Base-by-base conservation (phyloP, 306 rosid species). In the Ochetophila trinervis region DNA sequence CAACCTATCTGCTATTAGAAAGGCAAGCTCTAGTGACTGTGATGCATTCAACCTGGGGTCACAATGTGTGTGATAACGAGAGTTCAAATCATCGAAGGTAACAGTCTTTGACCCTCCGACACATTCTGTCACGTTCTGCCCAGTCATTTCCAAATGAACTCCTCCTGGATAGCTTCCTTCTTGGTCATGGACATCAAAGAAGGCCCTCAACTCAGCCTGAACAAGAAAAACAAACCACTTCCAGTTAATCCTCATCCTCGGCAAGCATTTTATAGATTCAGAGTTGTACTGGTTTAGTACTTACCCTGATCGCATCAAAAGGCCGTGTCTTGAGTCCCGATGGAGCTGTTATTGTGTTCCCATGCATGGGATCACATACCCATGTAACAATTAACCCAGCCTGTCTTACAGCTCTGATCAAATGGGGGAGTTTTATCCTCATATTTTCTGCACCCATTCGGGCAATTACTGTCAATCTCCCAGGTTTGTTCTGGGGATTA, bases 341-440 rank as follows among this genome's bases (percentile, higher is more conserved):
- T 18, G 78, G 80, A 52, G 80, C 84, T 59, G 75, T 75, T 44
- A 79, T 79, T n/a, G 84, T 79, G 75, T 79, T 79, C 34, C 84
- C 78, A 56, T 79, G 84, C 84, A 79, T 79, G 36, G 84, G 84
- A 53, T 79, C 84, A 34, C 84, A 67, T 50, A 80, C 81, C 84
- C 81, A 80, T 3, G 84, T 80, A 21, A 76, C 84, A 0, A 80
- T 71, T 67, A 75, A 72, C 62, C 84, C 84, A 0, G 81, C 78
- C 14, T 72, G 78, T 21, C 81, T 75, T 20, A 63, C 75, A 6
- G 69, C 84, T 72, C 81, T 67, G 24, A 80, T 80, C 24, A 80
- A 72, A 63, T 58, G 59, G 21, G 81, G 81, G 6, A 80, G 76
- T 75, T 79, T 79, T 10, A 75, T 60, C 63, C 75, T 55, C 84